phyloP scores from a whole-genome alignment of 495 filamentous ascomycete species.

The Sordaria brevicollis region DNA sequence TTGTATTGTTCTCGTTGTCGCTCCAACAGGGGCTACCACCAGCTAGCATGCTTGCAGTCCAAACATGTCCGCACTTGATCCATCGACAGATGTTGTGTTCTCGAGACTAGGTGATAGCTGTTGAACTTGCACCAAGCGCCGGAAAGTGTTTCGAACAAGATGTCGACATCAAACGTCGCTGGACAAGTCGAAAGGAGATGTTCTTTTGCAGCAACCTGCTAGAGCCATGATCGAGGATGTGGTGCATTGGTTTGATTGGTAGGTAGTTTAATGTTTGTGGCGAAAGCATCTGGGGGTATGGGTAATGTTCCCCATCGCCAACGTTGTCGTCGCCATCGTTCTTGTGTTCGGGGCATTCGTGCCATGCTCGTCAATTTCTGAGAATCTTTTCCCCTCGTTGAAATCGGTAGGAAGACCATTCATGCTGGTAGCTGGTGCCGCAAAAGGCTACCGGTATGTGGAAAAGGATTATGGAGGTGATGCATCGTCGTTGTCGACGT shows the following conservation, averaged over 20 bases:
- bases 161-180: neutral
- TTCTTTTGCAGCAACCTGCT: neutral
- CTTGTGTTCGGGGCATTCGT: too few species aligned
- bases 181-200: neutral
- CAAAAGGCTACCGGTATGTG: neutral
- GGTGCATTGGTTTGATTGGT: neutral
- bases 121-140: neutral
- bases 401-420: neutral
- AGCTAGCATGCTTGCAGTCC: neutral
- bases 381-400: neutral
- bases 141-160: neutral
- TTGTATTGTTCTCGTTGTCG: neutral
- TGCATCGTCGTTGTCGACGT: too few species aligned
- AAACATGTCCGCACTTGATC: neutral
- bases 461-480: too few species aligned
- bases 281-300: neutral
- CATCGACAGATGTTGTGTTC: neutral
- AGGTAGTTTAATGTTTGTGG: neutral
- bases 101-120: neutral
- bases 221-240: neutral
- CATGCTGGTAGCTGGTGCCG: neutral
- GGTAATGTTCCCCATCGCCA: neutral
- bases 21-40: neutral
- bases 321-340: neutral
- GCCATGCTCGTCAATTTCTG: neutral